These are phyloP conservation scores for Pleurotus pulmonarius DNA, from an alignment of 768 basidiomycete genomes.

Conservation along the genomic window DNA sequence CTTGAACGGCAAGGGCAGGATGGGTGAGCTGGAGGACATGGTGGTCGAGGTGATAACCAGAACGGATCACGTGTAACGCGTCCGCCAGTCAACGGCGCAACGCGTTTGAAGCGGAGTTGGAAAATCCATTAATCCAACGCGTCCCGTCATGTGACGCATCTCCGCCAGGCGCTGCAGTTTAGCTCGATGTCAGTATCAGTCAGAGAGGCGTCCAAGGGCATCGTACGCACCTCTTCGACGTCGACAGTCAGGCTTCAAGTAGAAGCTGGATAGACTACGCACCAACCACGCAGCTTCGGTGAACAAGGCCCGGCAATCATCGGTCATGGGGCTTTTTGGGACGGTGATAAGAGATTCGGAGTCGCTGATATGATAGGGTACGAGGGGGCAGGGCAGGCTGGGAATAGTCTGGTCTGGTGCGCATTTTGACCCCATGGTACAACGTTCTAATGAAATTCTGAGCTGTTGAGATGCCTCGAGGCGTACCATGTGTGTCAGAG, in stretches of 20 bases:
- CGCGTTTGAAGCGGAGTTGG: conserved; percentile 30
- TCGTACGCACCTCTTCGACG: not conserved
- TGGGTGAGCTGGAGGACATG: conserved; percentile 34
- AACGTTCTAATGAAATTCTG: no score
- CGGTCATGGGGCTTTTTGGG: not conserved
- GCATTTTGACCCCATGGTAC: not conserved
- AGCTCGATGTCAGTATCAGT: not conserved
- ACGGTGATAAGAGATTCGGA: not conserved
- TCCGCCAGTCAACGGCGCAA: conserved; percentile 27
- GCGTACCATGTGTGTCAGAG: not conserved
- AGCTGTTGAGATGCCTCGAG: not conserved
- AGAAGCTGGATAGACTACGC: not conserved
- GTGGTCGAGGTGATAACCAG: conserved; percentile 39
- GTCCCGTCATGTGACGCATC: conserved; percentile 23
- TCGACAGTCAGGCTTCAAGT: not conserved
- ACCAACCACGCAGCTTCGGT: not conserved
- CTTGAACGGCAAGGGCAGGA: conserved; percentile 20
- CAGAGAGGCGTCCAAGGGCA: not conserved
- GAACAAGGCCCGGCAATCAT: not conserved
- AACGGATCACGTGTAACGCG: conserved; percentile 39
- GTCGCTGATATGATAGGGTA: not conserved
- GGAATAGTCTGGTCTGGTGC: not conserved
- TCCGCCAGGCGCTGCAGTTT: not conserved
- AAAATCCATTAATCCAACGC: conserved; percentile 30
- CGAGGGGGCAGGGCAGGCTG: not conserved